phyloP scores from a whole-genome alignment of 23 red algal species.

The Gracilaria caudata region DNA sequence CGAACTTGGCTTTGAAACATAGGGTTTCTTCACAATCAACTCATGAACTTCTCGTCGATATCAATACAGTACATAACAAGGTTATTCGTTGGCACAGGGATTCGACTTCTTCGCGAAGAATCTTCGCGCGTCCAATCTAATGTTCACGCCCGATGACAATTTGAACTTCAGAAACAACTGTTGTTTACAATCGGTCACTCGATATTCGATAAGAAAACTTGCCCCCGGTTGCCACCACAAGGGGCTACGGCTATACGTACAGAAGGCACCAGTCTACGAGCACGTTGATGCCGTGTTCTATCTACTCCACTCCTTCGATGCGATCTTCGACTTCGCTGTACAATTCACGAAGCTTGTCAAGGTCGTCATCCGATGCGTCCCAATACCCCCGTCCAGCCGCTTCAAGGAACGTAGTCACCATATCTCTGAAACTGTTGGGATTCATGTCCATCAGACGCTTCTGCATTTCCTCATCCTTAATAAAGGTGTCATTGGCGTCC shows the following conservation, averaged over 20 bases:
- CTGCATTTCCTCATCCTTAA: conserved; percentile 94
- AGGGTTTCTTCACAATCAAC: too few species aligned
- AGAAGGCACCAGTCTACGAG: background rate
- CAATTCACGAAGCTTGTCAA: conserved; percentile 92
- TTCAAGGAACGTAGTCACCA: conserved; percentile 99
- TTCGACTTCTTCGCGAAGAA: too few species aligned
- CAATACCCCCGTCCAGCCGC: conserved; percentile 94
- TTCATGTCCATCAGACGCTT: conserved; percentile 90
- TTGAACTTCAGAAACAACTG: background rate
- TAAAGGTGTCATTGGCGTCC: conserved; percentile 96
- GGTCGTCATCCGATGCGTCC: conserved; percentile 95
- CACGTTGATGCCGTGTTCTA: too few species aligned
- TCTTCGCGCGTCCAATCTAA: too few species aligned
- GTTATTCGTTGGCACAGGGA: too few species aligned
- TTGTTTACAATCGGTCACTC: conserved; percentile 16
- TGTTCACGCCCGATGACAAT: too few species aligned
- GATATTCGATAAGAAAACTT: background rate
- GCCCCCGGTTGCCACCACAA: background rate
- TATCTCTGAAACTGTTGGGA: conserved; percentile 95
- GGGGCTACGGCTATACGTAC: background rate
- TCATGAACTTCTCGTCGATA: too few species aligned
- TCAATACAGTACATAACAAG: too few species aligned
- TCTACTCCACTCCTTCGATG: conserved; percentile 91
- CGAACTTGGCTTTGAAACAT: too few species aligned
- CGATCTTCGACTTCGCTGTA: conserved; percentile 98